Conservation (phyloP, 2,329 filamentous ascomycete species). For the Epicoccum sorghinum region DNA sequence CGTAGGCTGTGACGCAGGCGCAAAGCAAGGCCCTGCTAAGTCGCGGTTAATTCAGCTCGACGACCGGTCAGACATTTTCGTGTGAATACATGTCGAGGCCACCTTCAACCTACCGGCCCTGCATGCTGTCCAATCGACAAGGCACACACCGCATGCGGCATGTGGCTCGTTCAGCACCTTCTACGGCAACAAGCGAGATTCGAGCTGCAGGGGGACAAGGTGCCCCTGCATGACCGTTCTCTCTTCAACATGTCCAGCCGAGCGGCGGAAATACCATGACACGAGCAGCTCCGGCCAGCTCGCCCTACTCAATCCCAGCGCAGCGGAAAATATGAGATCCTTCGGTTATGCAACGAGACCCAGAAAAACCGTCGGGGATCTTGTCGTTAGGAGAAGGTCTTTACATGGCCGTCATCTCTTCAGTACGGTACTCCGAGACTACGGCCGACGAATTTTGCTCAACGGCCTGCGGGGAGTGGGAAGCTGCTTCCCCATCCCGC, state of each 20-base stretch:
- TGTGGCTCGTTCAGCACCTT: conserved; percentile 10
- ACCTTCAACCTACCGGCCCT: conserved; percentile 7
- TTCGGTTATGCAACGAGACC: conserved; percentile 18
- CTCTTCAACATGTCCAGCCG: conserved; percentile 18
- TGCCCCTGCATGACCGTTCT: conserved; percentile 36
- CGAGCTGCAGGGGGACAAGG: conserved; percentile 22
- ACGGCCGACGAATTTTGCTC: conserved; percentile 17
- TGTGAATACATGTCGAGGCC: not conserved
- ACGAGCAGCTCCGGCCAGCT: conserved; percentile 26
- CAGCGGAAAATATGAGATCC: conserved; percentile 14
- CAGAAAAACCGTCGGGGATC: conserved; percentile 45
- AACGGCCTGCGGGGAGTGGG: conserved; percentile 28
- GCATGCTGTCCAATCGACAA: conserved; percentile 3
- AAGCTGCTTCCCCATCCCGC: conserved; percentile 20
- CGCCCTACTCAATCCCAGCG: conserved; percentile 17
- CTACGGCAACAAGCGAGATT: conserved; percentile 31
- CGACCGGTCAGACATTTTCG: not conserved
- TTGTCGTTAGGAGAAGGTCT: conserved; percentile 45
- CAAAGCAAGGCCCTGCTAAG: not conserved
- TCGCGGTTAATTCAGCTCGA: not conserved
- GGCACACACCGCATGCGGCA: conserved; percentile 1
- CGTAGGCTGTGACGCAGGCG: not conserved
- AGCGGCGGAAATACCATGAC: conserved; percentile 8
- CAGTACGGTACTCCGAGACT: conserved; percentile 37
- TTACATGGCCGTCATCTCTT: conserved; percentile 40